Base-by-base conservation (phyloP, 306 rosid genomes). In the Purshia tridentata region DNA sequence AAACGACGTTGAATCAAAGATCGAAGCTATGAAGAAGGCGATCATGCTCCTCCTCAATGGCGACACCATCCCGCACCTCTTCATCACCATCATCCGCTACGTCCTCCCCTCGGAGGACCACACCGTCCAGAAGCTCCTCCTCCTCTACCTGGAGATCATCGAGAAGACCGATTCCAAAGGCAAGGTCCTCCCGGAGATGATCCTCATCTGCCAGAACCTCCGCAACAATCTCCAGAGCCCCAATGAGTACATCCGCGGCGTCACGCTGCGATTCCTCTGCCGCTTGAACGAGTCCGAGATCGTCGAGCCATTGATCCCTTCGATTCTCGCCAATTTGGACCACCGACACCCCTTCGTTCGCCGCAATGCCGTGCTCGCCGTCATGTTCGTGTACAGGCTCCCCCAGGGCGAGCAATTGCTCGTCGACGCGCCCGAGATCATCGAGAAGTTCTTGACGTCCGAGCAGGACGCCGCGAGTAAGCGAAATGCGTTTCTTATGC, bases 71-170 rank as follows among this genome's bases (percentile, higher is more conserved):
- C 99, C 99, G 0, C 97, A 95, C 14, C 88, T 95, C 5, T 95
- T 95, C 86, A 95, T 95, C 85, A 91, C 97, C 63, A 86, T 95
- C 37, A 90, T 95, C 65, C 90, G 99, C 57, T 95, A 91, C 77
- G 99, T 95, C 0, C 90, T 95, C 4, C 89, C 99, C 7, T 95
- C 98, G 3, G 99, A 95, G 56, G 98, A 95, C 77, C 99, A 95
- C 87, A 95, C 99, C 13, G 35, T 95, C 44, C 99, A 95, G 87
- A 91, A 90, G 75, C 98, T 95, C 4, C 99, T 95, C 65, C 96
- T 95, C 10, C 90, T 91, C 41, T 95, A 95, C 78, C 82, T 95
- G 44, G 99, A 95, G 88, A 92, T 91, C 88, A 92, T 88, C 0
- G 99, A 95, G 46, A 91, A 90, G 58, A 95, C 96, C 37, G 99